Percentiles rank a stretch among this genome's conserved stretches.
These are phyloP conservation scores for Pleurotus pulmonarius DNA, from an alignment of 768 basidiomycete species.

Conservation along the genomic window DNA sequence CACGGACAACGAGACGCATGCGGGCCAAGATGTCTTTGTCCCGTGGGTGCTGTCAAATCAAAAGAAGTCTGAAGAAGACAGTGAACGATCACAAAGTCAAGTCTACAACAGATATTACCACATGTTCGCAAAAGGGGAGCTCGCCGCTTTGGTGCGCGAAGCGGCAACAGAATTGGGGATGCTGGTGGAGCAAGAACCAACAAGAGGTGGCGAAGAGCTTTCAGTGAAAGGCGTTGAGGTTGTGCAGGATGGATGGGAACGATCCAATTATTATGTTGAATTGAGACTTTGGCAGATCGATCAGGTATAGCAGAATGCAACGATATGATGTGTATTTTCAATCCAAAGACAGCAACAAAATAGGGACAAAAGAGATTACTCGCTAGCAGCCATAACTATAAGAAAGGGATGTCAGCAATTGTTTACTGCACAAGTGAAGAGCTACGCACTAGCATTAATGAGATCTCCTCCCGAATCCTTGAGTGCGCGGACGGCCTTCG, in stretches of 20 bases:
- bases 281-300: slow-evolving; percentile 52
- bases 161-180: slow-evolving; percentile 63
- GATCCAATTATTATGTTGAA: slow-evolving; percentile 87
- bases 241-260: slow-evolving; percentile 77
- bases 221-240: slow-evolving; percentile 55
- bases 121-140: slow-evolving; percentile 85
- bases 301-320: background rate
- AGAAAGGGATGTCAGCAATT: slow-evolving; percentile 3
- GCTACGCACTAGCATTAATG: slow-evolving; percentile 89
- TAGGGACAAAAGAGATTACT: slow-evolving; percentile 46
- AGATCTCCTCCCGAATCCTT: slow-evolving; percentile 92
- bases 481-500: slow-evolving; percentile 86
- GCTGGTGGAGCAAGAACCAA: slow-evolving; percentile 36
- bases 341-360: slow-evolving; percentile 22
- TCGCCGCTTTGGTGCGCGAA: slow-evolving; percentile 52
- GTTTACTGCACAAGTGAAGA: background rate
- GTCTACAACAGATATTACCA: slow-evolving; percentile 93
- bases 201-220: background rate
- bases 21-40: slow-evolving; percentile 83
- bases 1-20: slow-evolving; percentile 14
- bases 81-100: slow-evolving; percentile 20
- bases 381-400: slow-evolving; percentile 90
- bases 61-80: slow-evolving; percentile 16
- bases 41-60: slow-evolving; percentile 72
- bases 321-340: background rate